phyloP scores from a whole-genome alignment of 352 stramenopile genomes.

The Phytophthora pinifolia region DNA sequence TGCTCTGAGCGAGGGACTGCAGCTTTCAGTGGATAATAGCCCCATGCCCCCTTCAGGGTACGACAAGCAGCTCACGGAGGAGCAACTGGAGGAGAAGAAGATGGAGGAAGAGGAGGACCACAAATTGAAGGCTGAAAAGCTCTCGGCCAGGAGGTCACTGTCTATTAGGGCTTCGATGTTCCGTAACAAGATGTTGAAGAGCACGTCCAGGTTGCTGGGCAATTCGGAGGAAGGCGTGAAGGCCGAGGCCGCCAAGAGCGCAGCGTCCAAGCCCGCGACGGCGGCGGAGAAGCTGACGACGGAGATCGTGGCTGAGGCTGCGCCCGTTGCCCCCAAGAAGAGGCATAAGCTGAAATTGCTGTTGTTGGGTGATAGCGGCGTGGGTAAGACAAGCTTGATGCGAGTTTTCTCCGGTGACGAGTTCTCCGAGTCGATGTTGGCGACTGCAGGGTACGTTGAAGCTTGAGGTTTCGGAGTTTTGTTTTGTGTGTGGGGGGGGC shows the following conservation, averaged over 20 bases:
- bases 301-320: slow-evolving; percentile 15
- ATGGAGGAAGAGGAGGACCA: slow-evolving; percentile 89
- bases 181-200: slow-evolving; percentile 80
- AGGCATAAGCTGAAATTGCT: slow-evolving; percentile 90
- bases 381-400: slow-evolving; percentile 94
- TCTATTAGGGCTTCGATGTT: slow-evolving; percentile 72
- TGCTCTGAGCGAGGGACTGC: slow-evolving; percentile 71
- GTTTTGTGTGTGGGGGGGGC: not conserved
- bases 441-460: slow-evolving; percentile 82
- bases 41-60: slow-evolving; percentile 24
- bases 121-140: slow-evolving; percentile 77
- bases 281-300: slow-evolving; percentile 20
- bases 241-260: slow-evolving; percentile 15
- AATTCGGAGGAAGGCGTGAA: slow-evolving; percentile 26
- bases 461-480: not conserved
- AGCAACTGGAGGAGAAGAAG: slow-evolving; percentile 83
- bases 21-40: slow-evolving; percentile 69
- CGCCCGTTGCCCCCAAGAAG: slow-evolving; percentile 57
- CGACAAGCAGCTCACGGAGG: slow-evolving; percentile 56
- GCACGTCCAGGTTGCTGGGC: slow-evolving; percentile 28
- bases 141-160: slow-evolving; percentile 61
- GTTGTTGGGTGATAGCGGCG: slow-evolving; percentile 89
- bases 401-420: slow-evolving; percentile 92
- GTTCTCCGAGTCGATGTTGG: slow-evolving; percentile 90
- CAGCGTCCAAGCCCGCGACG: slow-evolving; percentile 9